Evolutionary conservation across 1,284 basidiomycete genomes (phyloP).

Genomic region (Ceratobasidium sp.): DNA sequence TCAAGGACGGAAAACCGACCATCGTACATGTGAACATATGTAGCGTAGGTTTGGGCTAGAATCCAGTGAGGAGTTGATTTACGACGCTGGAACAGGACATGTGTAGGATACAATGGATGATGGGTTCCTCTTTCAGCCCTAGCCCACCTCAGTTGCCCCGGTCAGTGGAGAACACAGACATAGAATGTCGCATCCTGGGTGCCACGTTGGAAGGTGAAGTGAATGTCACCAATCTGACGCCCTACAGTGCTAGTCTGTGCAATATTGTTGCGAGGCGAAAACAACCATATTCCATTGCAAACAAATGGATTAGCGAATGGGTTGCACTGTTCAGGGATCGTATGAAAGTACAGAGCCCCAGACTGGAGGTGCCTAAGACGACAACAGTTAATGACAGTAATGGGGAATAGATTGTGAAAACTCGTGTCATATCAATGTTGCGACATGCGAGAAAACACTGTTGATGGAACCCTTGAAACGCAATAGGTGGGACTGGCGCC

Average conservation of each 20-base stretch:
- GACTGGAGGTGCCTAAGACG: slow-evolving; percentile 1
- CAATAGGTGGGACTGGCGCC: neutral
- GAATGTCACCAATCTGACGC: neutral
- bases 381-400: neutral
- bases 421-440: neutral
- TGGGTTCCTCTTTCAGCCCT: neutral
- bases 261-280: neutral
- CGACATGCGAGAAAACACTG: no score
- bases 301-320: neutral
- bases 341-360: slow-evolving; percentile 11
- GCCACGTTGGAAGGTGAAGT: neutral
- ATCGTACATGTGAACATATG: neutral
- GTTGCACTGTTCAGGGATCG: neutral
- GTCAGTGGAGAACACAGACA: neutral
- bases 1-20: neutral
- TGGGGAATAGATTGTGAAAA: neutral
- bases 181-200: neutral
- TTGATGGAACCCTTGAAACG: no score
- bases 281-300: neutral
- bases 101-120: slow-evolving; percentile 8
- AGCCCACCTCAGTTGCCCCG: neutral
- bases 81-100: neutral
- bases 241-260: neutral
- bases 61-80: slow-evolving; percentile 4
- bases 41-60: neutral